Evolutionary conservation across 2,329 filamentous ascomycete species (phyloP), one percentile per base, ranked within the genome.

Genomic region (Sclerotinia subarctica): DNA sequence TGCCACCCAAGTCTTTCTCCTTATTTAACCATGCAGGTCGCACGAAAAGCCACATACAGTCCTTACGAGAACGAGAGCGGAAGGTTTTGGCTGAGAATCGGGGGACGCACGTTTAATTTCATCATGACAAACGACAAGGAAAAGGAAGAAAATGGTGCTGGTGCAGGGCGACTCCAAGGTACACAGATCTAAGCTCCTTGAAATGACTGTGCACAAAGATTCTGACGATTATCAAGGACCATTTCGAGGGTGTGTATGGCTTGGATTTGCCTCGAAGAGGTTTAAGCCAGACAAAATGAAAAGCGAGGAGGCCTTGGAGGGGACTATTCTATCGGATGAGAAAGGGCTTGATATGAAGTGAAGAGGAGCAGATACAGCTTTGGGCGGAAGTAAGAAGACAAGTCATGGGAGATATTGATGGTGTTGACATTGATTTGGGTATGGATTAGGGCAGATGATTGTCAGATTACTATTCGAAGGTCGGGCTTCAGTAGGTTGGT

Each of bases 271-370:
- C 6, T 24, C 44, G 3, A 47, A 15, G 26, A 46, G 49, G 4
- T 60, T 32, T 19, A 17, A 49, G 13, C 5, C 3, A 1, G 21
- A 49, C 11, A 7, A 49, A 60, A 6, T 35, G 8, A 11, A 35
- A 8, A 24, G 7, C 19, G 13, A 60, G 38, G 58, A 49, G 4
- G 44, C 35, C 17, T 19, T 38, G 7, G 1, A 58, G 0, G 17
- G 13, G 21, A 44, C 3, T 5, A 44, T n/a, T 26, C 8, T 10
- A 8, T 15, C 19, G 54, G 54, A 44, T 29, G 38, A 58, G 5
- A 58, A 58, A 24, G n/a, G n/a, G 5, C 35, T 58, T 58, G 56
- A 44, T 58, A 58, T 58, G 56, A 44, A 58, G n/a, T 44, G 56
- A 29, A 21, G 15, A 26, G 8, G n/a, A 24, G 19, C 38, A 26